phyloP scores from a whole-genome alignment of 495 filamentous ascomycete genomes.

The Diplogelasinospora grovesii region DNA sequence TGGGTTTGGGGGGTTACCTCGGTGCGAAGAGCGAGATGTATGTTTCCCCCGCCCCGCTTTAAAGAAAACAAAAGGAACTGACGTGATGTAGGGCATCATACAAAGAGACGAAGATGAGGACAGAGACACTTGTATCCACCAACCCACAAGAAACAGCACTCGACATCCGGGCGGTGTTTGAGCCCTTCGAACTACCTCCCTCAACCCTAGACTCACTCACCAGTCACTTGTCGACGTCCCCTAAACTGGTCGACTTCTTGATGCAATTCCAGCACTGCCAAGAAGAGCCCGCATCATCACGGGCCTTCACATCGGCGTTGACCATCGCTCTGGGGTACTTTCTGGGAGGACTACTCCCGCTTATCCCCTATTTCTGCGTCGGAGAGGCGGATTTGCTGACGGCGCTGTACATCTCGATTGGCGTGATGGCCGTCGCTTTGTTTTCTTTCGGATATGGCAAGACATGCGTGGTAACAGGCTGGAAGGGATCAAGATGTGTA shows the following conservation, averaged over 20 bases:
- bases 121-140: constrained; percentile 1
- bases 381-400: constrained; percentile 8
- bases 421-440: constrained; percentile 45
- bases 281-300: constrained; percentile 32
- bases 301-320: constrained; percentile 40
- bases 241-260: constrained; percentile 41
- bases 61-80: too few relatives aligned
- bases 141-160: background rate
- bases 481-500: constrained; percentile 16
- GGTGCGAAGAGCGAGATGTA: constrained; percentile 38
- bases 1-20: constrained; percentile 60
- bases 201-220: constrained; percentile 30
- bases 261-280: constrained; percentile 47
- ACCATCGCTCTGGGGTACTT: constrained; percentile 49
- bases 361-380: constrained; percentile 50
- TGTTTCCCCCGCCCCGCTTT: background rate
- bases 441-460: constrained; percentile 47
- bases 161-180: constrained; percentile 1
- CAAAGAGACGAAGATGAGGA: constrained; percentile 7
- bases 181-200: constrained; percentile 1
- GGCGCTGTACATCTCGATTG: constrained; percentile 43
- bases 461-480: constrained; percentile 33
- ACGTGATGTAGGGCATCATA: constrained; percentile 20
- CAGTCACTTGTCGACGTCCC: constrained; percentile 18
- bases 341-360: constrained; percentile 47